These are phyloP conservation scores for Xylariomycetidae sp. DNA, from an alignment of 2,329 filamentous ascomycete species.

Conservation along the genomic window DNA sequence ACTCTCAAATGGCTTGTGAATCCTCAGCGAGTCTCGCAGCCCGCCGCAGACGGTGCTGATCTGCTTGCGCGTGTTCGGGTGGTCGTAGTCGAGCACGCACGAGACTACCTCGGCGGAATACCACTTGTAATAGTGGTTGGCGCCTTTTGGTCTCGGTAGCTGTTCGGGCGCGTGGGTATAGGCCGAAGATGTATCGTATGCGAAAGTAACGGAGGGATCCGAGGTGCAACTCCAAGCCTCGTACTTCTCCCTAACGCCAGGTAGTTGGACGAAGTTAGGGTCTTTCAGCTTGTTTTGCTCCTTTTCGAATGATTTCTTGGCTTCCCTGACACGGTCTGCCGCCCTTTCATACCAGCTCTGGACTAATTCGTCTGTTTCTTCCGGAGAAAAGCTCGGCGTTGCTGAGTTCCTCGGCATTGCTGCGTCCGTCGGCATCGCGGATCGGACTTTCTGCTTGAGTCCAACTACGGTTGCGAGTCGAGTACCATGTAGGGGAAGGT, in stretches of 20 bases:
- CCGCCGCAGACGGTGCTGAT: conserved; percentile 8
- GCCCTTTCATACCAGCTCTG: conserved; percentile 4
- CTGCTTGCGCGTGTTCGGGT: conserved; percentile 1
- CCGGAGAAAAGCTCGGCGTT: too few relatives aligned
- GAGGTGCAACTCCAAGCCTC: conserved; percentile 2
- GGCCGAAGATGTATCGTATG: too few relatives aligned
- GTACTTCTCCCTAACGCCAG: neutral
- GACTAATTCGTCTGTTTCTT: too few relatives aligned
- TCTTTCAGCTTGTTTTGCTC: neutral
- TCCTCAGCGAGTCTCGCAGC: conserved; percentile 12
- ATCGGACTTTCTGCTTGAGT: too few relatives aligned
- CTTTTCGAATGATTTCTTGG: conserved; percentile 1
- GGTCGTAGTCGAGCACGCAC: conserved; percentile 12
- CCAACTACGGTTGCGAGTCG: too few relatives aligned
- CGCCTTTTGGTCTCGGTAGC: too few relatives aligned
- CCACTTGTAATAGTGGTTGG: too few relatives aligned
- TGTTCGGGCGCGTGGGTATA: too few relatives aligned
- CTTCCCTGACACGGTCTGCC: neutral
- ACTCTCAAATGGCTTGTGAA: conserved; percentile 14
- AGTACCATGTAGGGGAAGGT: too few relatives aligned
- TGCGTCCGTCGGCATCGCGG: too few relatives aligned
- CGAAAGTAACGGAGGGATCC: neutral
- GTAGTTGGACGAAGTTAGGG: neutral
- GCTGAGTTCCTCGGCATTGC: too few relatives aligned
- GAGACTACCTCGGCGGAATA: conserved; percentile 13